Percentiles rank a stretch among this genome's conserved stretches.
phyloP scores from a whole-genome alignment of 1,284 basidiomycete species.

The Termitomyces sp. region DNA sequence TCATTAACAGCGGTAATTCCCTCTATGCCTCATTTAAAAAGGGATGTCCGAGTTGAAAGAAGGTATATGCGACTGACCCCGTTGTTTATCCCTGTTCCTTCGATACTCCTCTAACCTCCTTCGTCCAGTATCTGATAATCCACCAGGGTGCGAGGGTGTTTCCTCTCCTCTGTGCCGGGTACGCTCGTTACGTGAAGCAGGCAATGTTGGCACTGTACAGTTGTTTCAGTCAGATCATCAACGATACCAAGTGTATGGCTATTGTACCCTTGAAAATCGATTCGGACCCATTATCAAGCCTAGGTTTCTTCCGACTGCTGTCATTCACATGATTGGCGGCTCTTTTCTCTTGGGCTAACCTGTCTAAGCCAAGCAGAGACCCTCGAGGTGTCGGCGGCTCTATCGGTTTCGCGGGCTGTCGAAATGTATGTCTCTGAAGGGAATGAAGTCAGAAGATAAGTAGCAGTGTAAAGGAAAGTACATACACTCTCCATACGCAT shows the following conservation, averaged over 20 bases:
- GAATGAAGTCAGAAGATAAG: constrained; percentile 10
- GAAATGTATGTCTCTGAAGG: constrained; percentile 70
- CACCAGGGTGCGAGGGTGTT: constrained; percentile 91
- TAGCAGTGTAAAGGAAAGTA: background rate
- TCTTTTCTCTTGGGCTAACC: constrained; percentile 82
- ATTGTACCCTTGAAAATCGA: constrained; percentile 76
- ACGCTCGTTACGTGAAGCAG: constrained; percentile 52
- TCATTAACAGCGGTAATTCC: constrained; percentile 57
- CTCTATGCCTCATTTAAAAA: constrained; percentile 37
- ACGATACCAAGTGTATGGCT: background rate
- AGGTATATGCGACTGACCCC: constrained; percentile 39
- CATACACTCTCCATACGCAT: constrained; percentile 64
- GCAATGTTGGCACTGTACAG: constrained; percentile 66
- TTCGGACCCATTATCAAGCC: constrained; percentile 57
- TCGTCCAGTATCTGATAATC: constrained; percentile 72
- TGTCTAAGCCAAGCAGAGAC: constrained; percentile 83
- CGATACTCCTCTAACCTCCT: constrained; percentile 74
- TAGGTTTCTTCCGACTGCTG: constrained; percentile 60
- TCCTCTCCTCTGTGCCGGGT: constrained; percentile 77
- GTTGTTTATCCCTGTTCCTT: constrained; percentile 60
- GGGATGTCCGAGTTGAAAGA: background rate
- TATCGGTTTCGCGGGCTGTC: constrained; percentile 63
- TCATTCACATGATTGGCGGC: constrained; percentile 46
- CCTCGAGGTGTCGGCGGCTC: constrained; percentile 69
- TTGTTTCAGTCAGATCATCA: constrained; percentile 3